Base-by-base conservation (phyloP, 352 stramenopile genomes). In the Phytophthora pinifolia region DNA sequence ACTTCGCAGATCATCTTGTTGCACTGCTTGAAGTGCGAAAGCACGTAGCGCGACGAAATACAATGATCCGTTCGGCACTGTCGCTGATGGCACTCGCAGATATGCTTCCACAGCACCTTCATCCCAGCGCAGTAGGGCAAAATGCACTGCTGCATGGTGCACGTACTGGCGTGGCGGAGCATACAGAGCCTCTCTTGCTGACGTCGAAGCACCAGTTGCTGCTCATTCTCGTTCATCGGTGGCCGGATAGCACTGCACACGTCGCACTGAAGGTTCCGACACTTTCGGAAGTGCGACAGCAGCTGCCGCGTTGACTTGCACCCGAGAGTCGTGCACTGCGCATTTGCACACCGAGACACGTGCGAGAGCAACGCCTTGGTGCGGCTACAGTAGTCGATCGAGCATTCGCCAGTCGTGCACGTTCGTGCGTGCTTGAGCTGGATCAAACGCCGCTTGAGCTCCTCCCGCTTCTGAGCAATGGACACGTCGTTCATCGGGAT, bases 1-100 rank as follows among this genome's bases (percentile, higher is more conserved):
- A 96, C 88, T 51, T 93, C 86, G 62, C 88, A 96, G 31, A 95
- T 92, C 75, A 92, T 88, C 53, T 95, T 94, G 65, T 91, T 92
- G 76, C 86, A 96, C 47, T 94, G 86, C 68, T 96, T 94, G 67
- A 94, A 96, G 59, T 96, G 86, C 14, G 83, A 94, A 43, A 96
- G 62, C 53, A 96, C 86, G 48, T 96, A 96, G 7, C 86, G 72
- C 27, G 83, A 94, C 22, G 83, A 94, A 44, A 96, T 94, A 31
- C 86, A 96, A 62, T 96, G 86, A 36, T 94, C 83, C 6, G 83
- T 94, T 30, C 82, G 76, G 42, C 88, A 96, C 42, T 94, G 86
- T 13, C 80, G 79, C 46, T 96, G 84, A 46, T 95, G 86, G 38
- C 88, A 96, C 48, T 94, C 81, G 50, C 83, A 93, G 58, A 96